Conservation (phyloP, 805 yeast genomes). For the Candida silvicultrix region DNA sequence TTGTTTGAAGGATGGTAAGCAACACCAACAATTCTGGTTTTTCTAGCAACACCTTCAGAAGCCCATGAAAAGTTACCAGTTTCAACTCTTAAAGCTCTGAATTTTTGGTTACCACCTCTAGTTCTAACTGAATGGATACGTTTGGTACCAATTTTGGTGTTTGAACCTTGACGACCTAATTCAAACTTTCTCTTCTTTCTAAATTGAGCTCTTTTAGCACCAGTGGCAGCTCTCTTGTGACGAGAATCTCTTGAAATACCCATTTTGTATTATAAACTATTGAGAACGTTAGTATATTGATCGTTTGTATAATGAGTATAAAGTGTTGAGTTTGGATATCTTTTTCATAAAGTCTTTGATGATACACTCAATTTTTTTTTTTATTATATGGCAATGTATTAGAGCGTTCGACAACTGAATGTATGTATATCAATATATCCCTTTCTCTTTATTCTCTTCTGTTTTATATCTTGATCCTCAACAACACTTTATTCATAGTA, state of each 20-base stretch:
- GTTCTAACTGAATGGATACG: slow-evolving; percentile 99
- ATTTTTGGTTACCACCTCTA: slow-evolving; percentile 99
- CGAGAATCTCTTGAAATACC: slow-evolving; percentile 99
- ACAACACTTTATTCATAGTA: not conserved
- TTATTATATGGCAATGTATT: too few relatives aligned
- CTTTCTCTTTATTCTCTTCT: not conserved
- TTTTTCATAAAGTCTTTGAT: too few relatives aligned
- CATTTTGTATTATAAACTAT: slow-evolving; percentile 48
- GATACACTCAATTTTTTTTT: too few relatives aligned
- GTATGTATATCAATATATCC: too few relatives aligned
- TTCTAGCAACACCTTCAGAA: slow-evolving; percentile 96
- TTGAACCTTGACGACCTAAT: slow-evolving; percentile 99
- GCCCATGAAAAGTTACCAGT: slow-evolving; percentile 99
- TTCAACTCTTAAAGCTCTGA: slow-evolving; percentile 99
- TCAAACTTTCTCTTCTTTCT: slow-evolving; percentile 99
- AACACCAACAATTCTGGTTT: slow-evolving; percentile 98
- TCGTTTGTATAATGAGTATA: not conserved
- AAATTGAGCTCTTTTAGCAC: slow-evolving; percentile 99
- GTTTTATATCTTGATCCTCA: not conserved
- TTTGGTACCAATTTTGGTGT: slow-evolving; percentile 98
- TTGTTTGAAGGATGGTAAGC: slow-evolving; percentile 99
- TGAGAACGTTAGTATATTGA: slow-evolving; percentile 8
- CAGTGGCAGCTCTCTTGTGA: slow-evolving; percentile 99
- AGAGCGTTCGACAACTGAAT: too few relatives aligned
- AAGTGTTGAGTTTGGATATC: not conserved